Percentiles rank a stretch among this genome's conserved stretches.
phyloP scores from a whole-genome alignment of 2,329 filamentous ascomycete genomes.

The Aspergillus niger region DNA sequence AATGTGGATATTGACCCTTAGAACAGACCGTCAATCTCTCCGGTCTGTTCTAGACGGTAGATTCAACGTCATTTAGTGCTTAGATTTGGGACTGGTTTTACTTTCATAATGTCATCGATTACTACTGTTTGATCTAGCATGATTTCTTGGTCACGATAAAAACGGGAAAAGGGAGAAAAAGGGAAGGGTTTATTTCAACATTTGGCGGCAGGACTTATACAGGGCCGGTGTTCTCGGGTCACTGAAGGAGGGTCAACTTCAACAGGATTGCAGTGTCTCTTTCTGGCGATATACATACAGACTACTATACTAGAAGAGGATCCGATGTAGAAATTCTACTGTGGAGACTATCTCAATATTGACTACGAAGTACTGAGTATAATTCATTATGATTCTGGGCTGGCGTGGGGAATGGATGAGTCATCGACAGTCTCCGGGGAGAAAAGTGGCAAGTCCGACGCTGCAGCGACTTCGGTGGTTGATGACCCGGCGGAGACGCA shows the following conservation, averaged over 20 bases:
- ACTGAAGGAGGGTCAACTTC: not conserved
- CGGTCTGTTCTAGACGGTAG: slow-evolving; percentile 74
- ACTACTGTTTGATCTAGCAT: not conserved
- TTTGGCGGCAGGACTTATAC: slow-evolving; percentile 11
- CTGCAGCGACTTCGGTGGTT: slow-evolving; percentile 17
- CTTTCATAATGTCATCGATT: not conserved
- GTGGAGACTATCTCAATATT: not conserved
- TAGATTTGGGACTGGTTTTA: not conserved
- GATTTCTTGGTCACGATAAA: not conserved
- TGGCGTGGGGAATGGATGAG: slow-evolving; percentile 1
- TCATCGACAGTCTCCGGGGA: not conserved
- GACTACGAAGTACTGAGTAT: slow-evolving; percentile 13
- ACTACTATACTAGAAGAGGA: not conserved
- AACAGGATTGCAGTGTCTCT: not conserved
- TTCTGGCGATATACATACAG: not conserved
- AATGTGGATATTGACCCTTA: slow-evolving; percentile 84
- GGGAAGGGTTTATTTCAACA: slow-evolving; percentile 15
- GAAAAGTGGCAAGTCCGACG: slow-evolving; percentile 1
- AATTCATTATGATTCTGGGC: not conserved
- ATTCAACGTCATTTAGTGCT: not conserved
- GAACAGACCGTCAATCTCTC: too few relatives aligned
- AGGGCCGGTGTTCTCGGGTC: not conserved
- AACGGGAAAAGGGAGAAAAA: not conserved
- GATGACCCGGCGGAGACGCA: slow-evolving; percentile 10
- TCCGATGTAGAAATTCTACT: not conserved